Evolutionary conservation across 139 green algal genomes (phyloP), one percentile per base, ranked within the genome.

Genomic region (Asterochloris erici): DNA sequence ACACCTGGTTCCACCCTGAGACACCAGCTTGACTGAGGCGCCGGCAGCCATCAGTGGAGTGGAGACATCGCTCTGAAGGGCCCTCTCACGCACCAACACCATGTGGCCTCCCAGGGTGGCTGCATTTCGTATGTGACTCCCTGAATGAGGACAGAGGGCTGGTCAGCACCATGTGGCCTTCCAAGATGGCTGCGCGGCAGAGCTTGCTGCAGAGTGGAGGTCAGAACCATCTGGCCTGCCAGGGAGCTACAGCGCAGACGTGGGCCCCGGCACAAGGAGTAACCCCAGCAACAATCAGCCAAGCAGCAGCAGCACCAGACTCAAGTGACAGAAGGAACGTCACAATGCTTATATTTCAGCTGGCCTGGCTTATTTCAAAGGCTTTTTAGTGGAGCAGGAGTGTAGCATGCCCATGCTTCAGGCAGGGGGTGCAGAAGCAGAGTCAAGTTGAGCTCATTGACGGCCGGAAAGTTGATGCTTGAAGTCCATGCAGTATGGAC

Each of bases 21-120:
- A 77, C 54, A 27, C 26, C 24, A 79, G 21, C 15, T 68, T n/a
- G 23, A 84, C 85, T 16, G 26, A 76, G n/a, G 81, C 85, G 83
- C 89, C 87, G 70, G 85, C 84, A 12, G 84, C 92, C 27, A 86
- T 78, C 80, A 95, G 81, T 11, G 91, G 38, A 0, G 90, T 90
- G 10, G 86, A 83, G 62, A 92, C 54, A 60, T 95, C 92, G 23
- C 84, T 91, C 69, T 92, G 87, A 79, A 95, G 86, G 4, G 21
- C 64, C 11, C 66, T 28, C 17, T 29, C 15, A 11, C 73, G 74
- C 6, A 84, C 74, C 61, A 96, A 85, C 26, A 84, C 84, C 28
- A 96, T 82, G 83, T 96, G 94, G 78, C 93, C 90, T 14, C 89
- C 89, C n/a, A 97, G 26, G 11, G 90, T 94, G 29, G 90, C 92